Evolutionary conservation across 1,284 basidiomycete species (phyloP), one percentile per base, ranked within the genome.

Genomic region (Puccinia triticina): DNA sequence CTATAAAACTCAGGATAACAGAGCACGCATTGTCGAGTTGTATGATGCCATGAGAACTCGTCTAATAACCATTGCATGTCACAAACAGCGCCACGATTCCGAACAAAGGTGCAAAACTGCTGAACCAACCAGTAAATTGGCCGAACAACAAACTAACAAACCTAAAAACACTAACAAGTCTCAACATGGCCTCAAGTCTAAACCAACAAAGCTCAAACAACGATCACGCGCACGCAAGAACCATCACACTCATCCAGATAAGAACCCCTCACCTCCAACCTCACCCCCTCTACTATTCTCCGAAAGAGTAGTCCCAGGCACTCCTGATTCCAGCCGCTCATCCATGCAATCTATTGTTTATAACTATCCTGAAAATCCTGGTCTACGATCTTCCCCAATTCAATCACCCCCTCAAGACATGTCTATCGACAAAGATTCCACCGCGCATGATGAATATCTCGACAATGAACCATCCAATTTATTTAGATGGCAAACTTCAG

Each of bases 221-320:
- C 5, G 11, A 26, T 29, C n/a, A 32, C 26, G 32, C 3, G 7
- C 64, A n/a, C 64, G 10, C 18, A 3, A 21, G 34, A 29, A 67
- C 3, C 21, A 21, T 8, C 5, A 8, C 21, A 5, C n/a, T 3
- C 5, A 34, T 67, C 21, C 10, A 67, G n/a, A 23, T 50, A 23
- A 21, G 43, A 46, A 72, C 48, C 23, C 18, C 1, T 1, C 29
- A 2, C 71, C 32, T 73, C 43, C n/a, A 26, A 14, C 71, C 71
- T 73, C 71, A 53, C 43, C 71, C n/a, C 40, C 71, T 73, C n/a
- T 73, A 50, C 71, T 73, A 26, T 73, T 73, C 37, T 73, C 71
- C 8, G 43, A 73, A 53, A 16, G 46, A 29, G 8, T 53, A 14
- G 8, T 50, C 14, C 46, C 71, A 48, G 53, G n/a, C 26, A 50